phyloP scores from a whole-genome alignment of 2,329 filamentous ascomycete genomes.

The Paecilomyces formosus region DNA sequence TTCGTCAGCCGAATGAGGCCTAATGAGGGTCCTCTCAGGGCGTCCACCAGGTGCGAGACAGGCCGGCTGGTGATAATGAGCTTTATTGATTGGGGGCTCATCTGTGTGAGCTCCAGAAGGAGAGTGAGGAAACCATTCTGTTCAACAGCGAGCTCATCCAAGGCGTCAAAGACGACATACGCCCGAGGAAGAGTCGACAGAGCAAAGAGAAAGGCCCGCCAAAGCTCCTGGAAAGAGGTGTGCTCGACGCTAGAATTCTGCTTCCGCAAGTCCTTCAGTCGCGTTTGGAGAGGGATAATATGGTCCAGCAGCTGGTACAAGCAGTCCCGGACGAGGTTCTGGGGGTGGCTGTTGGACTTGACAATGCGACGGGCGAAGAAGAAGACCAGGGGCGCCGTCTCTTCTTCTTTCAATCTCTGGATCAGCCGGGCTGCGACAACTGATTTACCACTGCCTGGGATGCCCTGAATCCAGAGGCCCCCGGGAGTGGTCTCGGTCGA shows the following conservation, averaged over 20 bases:
- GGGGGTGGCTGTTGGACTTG: not conserved
- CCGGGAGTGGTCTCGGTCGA: not conserved
- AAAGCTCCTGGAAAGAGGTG: not conserved
- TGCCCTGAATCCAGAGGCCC: too few species aligned
- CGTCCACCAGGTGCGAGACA: slow-evolving; percentile 20
- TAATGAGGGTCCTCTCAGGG: slow-evolving; percentile 17
- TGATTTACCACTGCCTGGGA: too few species aligned
- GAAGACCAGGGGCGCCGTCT: not conserved
- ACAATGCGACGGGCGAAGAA: not conserved
- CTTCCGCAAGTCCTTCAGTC: too few species aligned
- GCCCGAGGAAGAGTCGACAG: not conserved
- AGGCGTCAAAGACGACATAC: slow-evolving; percentile 26
- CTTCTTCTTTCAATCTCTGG: not conserved
- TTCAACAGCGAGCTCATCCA: slow-evolving; percentile 42
- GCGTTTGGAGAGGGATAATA: not conserved
- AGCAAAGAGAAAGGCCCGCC: not conserved
- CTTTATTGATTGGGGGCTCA: slow-evolving; percentile 28
- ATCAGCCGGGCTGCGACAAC: not conserved
- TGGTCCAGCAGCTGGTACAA: not conserved
- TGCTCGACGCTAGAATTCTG: too few species aligned
- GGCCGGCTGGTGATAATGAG: slow-evolving; percentile 40
- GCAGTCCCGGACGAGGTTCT: not conserved
- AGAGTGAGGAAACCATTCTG: slow-evolving; percentile 27
- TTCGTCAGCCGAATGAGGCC: slow-evolving; percentile 32
- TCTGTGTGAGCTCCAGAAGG: slow-evolving; percentile 25